Base-by-base conservation (phyloP, 176 grass and related monocot species). In the Juncus effusus region DNA sequence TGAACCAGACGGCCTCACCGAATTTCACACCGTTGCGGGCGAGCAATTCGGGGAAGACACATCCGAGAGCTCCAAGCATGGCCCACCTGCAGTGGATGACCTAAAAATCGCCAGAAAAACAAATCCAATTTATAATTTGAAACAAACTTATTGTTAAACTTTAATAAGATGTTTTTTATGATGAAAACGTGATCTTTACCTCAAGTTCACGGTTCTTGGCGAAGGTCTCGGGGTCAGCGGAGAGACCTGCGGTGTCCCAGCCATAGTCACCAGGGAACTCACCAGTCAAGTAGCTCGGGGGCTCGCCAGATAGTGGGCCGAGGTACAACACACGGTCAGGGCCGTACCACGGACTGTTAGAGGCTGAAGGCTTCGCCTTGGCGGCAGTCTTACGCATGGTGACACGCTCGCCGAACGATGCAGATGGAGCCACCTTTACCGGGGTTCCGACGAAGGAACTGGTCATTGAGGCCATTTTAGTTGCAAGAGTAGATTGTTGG, bases 211-310 rank as follows among this genome's bases (percentile, higher is more conserved):
- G 69, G 69, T 72, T 72, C 39, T 72, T 72, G 15, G 69, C 51
- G 15, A 72, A 72, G 53, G 69, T 72, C 54, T 72, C 69, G 13
- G 69, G 69, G 38, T 72, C 69, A 58, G 69, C 69, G 2, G 69
- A 72, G 40, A 72, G 69, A n/a, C 69, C 69, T 12, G 69, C 69
- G 3, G 69, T 72, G 39, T 72, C 69, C 69, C 54, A 72, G 54
- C 69, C 69, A 8, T 72, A 72, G 54, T 72, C 69, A 60, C 69
- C 69, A 4, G 69, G 69, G 69, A 72, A 72, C 39, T 72, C 54
- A 49, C 69, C 69, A 28, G 69, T 72, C 13, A 72, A 53, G 54
- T 72, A 72, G 69, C 69, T 72, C 40, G 69, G 69, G 69, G 69
- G 54, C 4, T 72, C 69, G 9, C 69, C 69, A 58, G 69, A 72